Base-by-base conservation (phyloP, 495 filamentous ascomycete species). In the Penicillium manginii region DNA sequence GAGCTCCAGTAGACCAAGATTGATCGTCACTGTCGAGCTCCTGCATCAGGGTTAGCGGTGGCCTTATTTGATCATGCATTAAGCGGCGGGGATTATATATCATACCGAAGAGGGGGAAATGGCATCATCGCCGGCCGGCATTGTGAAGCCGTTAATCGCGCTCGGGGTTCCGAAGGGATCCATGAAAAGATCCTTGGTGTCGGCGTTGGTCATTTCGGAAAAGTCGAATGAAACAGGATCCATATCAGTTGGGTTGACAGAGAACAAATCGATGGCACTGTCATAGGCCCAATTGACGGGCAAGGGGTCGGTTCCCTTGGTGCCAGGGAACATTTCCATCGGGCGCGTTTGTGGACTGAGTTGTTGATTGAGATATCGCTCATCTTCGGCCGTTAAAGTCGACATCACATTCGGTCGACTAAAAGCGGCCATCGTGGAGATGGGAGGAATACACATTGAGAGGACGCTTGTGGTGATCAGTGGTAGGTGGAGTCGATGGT, bases 231-330 rank as follows among this genome's bases (percentile, higher is more conserved):
- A 57, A 31, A 72, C 69, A 9, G 69, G 54, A 50, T 77, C 70
- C 47, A 74, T 74, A 29, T 75, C 66, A 50, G 69, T 62, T 35
- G 73, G 63, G 54, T 76, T 74, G 56, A 74, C 33, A 9, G 71
- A 64, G 61, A 77, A 78, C 26, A 78, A 63, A 53, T 77, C 74
- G 57, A 77, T 75, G 35, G 73, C 70, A 46, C 62, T 74, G 61
- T 77, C 74, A 48, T 77, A 78, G 62, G 66, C 66, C 76, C 76
- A 78, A 61, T 77, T 73, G 66, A 64, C 73, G n/a, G 75, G 68
- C 31, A 78, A 52, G 37, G 70, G 71, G 47, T 77, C 74, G 33
- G 70, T 64, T 9, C 39, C 53, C 35, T 64, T 70, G 55, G 58
- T 49, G 22, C 33, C 33, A 19, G 40, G 40, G 39, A 57, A 62